These are phyloP conservation scores for Penicillium frequentans DNA, from an alignment of 2,329 filamentous ascomycete genomes.

Conservation along the genomic window DNA sequence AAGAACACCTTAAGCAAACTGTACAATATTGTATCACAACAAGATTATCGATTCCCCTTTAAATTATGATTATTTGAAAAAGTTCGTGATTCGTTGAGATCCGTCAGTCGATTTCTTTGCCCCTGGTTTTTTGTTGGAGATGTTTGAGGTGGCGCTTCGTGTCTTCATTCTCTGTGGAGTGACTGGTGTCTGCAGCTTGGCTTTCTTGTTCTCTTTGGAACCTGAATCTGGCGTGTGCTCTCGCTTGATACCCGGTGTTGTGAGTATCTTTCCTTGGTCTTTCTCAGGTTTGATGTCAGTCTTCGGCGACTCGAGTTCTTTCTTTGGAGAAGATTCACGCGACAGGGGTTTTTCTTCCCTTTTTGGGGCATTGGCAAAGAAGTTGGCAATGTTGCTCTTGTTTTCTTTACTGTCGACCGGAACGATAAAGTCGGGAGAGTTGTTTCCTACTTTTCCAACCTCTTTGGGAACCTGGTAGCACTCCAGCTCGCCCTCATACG, in stretches of 20 bases:
- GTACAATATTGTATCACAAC: neutral
- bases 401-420: constrained; percentile 83
- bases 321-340: constrained; percentile 27
- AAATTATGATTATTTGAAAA: constrained; percentile 44
- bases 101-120: constrained; percentile 47
- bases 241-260: constrained; percentile 52
- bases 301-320: constrained; percentile 38
- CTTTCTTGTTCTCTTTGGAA: constrained; percentile 24
- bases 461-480: constrained; percentile 84
- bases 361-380: constrained; percentile 67
- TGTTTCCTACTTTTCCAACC: constrained; percentile 91
- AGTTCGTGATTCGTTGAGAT: constrained; percentile 54
- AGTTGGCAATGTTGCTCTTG: constrained; percentile 91
- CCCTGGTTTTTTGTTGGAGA: constrained; percentile 44
- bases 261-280: constrained; percentile 43
- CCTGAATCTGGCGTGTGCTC: constrained; percentile 40
- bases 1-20: neutral
- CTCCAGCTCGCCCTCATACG: constrained; percentile 75
- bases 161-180: constrained; percentile 50
- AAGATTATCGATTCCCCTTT: neutral
- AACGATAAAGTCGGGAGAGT: constrained; percentile 78
- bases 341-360: constrained; percentile 27
- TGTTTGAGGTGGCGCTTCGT: constrained; percentile 60
- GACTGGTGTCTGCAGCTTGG: constrained; percentile 19
- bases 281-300: constrained; percentile 13